Evolutionary conservation across 129 eudicot species (phyloP).

Genomic region (Sambucus nigra): DNA sequence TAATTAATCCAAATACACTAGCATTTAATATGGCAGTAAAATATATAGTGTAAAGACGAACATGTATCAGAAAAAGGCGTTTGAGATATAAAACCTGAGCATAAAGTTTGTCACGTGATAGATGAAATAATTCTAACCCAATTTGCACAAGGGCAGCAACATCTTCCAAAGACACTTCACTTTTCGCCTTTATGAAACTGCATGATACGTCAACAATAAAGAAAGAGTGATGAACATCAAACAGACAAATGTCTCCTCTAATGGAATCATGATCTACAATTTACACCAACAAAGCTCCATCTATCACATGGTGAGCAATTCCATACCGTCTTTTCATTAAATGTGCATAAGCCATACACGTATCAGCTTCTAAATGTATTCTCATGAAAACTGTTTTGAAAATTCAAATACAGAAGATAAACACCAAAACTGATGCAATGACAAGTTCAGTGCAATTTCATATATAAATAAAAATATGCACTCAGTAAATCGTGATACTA

Average conservation of each 20-base stretch:
- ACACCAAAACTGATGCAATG: neutral
- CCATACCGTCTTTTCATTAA: too few relatives aligned
- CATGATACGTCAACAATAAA: constrained; percentile 8
- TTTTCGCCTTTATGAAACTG: constrained; percentile 91
- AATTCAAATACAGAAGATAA: too few relatives aligned
- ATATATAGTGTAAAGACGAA: neutral
- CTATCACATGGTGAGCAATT: neutral
- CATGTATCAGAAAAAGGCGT: too few relatives aligned
- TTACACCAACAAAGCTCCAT: neutral
- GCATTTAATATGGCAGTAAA: constrained; percentile 1
- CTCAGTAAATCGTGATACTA: neutral
- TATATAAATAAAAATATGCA: neutral
- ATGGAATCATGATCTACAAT: neutral
- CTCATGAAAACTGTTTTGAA: neutral
- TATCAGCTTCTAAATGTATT: neutral
- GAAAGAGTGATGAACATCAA: neutral
- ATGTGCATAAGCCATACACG: neutral
- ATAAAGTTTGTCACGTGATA: constrained; percentile 63
- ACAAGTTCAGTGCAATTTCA: neutral
- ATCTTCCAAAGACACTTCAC: constrained; percentile 78
- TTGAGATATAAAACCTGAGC: constrained; percentile 72
- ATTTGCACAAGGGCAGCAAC: constrained; percentile 47
- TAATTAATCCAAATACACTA: constrained; percentile 26
- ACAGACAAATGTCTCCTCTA: neutral
- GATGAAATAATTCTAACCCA: constrained; percentile 61